Evolutionary conservation across 495 filamentous ascomycete genomes (phyloP), one percentile per base, ranked within the genome.

Genomic region (Penicillium daleae): DNA sequence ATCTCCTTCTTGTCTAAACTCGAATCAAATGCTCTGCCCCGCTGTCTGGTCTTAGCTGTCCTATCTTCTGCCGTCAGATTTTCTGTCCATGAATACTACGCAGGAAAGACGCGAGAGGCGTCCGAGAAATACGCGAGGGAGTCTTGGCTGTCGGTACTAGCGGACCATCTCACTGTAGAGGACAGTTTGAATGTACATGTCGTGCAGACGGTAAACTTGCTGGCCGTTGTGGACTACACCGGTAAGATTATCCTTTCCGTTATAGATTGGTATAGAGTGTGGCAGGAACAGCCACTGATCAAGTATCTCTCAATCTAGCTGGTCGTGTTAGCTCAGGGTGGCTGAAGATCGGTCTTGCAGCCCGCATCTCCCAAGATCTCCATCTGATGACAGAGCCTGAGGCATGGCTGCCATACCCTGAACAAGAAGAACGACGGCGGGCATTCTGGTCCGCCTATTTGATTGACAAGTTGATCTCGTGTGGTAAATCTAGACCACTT

Each of bases 391-490:
- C 46, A 1, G 74, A 77, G 29, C 67, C 69, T 9, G 51, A 55
- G 50, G 35, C 26, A 6, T 65, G 48, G 29, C 59, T 77, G 0
- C 33, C 68, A 4, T 59, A 56, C 31, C 2, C 51, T 2, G 71
- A 76, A n/a, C 74, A 75, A 46, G 74, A 76, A 57, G 71, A 74
- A 42, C 64, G 63, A 21, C 66, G 73, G 9, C 63, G 71, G 24
- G 62, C 65, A 0, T 76, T 76, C 42, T 76, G 74, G 72, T 75
- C 74, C 0, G 59, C 63, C 21, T 76, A 74, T 44, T 55, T 76
- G 0, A 48, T 74, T 7, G 73, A 77, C 29, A 71, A 70, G 33
- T 40, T 77, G 17, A 71, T 71, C 15, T 74, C 73, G 0, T 73
- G 73, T 48, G 73, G 72, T 5, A 63, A 65, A 33, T 66, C 57